Percentiles rank a stretch among this genome's conserved stretches.
These are phyloP conservation scores for Penicillium sp. DNA, from an alignment of 2,329 filamentous ascomycete species.

Conservation along the genomic window DNA sequence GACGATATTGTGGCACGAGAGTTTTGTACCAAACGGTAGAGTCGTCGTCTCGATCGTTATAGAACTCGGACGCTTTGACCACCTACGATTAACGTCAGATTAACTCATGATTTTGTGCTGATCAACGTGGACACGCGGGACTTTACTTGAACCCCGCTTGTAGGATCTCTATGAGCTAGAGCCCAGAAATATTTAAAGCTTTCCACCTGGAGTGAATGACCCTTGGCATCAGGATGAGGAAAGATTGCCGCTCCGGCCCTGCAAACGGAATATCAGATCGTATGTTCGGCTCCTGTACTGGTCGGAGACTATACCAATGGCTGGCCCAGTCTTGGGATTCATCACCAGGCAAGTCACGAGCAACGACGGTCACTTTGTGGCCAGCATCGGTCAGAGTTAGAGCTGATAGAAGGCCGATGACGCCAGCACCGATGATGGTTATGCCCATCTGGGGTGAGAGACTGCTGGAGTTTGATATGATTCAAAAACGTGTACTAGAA, in stretches of 20 bases:
- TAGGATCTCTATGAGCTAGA: constrained; percentile 22
- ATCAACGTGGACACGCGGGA: neutral
- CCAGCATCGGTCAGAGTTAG: constrained; percentile 15
- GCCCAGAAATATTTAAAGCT: constrained; percentile 22
- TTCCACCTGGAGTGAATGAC: constrained; percentile 14
- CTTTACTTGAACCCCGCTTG: constrained; percentile 19
- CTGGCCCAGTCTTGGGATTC: constrained; percentile 21
- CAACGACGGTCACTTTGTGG: constrained; percentile 20
- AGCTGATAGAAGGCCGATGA: constrained; percentile 17
- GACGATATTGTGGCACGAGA: constrained; percentile 16
- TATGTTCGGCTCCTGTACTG: neutral
- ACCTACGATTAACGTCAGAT: constrained; percentile 2
- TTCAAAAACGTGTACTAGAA: too few species aligned
- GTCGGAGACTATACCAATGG: constrained; percentile 17
- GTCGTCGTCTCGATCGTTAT: constrained; percentile 18
- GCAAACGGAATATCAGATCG: neutral
- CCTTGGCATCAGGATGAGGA: constrained; percentile 13
- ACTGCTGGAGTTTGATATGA: too few species aligned
- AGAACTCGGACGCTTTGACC: constrained; percentile 16
- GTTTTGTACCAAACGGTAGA: constrained; percentile 21
- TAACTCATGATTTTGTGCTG: neutral
- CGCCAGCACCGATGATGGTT: constrained; percentile 13
- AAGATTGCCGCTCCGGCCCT: constrained; percentile 18
- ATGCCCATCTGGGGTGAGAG: constrained; percentile 1
- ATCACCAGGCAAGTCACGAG: constrained; percentile 22